A percentile compares a stretch with the other conserved stretches of the same genome.
Evolutionary conservation across 768 basidiomycete genomes (phyloP).

Genomic region (Leucogyrophana mollusca): DNA sequence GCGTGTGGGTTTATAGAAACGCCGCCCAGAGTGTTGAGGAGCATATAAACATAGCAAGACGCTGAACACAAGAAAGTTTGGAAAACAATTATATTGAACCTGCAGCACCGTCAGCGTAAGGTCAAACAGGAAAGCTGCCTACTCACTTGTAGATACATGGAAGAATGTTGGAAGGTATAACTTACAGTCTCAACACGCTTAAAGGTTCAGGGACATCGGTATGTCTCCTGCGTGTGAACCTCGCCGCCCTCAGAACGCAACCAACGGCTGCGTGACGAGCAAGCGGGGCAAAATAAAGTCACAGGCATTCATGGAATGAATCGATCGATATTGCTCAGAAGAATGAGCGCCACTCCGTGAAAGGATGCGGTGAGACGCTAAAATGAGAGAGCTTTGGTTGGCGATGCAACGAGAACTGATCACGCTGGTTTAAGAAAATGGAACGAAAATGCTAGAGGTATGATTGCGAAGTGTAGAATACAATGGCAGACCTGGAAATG

Average conservation of each 20-base stretch:
- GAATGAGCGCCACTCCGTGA: constrained; percentile 81
- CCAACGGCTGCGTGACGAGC: constrained; percentile 22
- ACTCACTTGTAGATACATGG: too few relatives aligned
- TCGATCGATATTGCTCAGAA: constrained; percentile 66
- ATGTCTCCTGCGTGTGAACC: constrained; percentile 58
- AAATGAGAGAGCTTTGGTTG: constrained; percentile 73
- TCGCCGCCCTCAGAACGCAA: constrained; percentile 30
- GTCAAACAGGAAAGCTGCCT: background rate
- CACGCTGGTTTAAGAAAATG: too few relatives aligned
- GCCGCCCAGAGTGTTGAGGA: constrained; percentile 97
- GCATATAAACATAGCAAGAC: constrained; percentile 34
- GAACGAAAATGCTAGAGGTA: constrained; percentile 13
- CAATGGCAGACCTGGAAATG: constrained; percentile 28
- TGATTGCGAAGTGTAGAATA: constrained; percentile 35
- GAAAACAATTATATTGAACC: background rate
- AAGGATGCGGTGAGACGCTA: constrained; percentile 64
- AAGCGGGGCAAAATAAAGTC: constrained; percentile 42
- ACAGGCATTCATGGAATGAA: constrained; percentile 27
- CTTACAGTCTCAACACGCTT: too few relatives aligned
- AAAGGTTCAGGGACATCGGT: too few relatives aligned
- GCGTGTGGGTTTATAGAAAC: constrained; percentile 64
- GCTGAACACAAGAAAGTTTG: background rate
- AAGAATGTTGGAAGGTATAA: too few relatives aligned
- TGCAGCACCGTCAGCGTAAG: background rate
- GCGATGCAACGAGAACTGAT: constrained; percentile 4